Conservation (phyloP, 2,329 filamentous ascomycete species). For the Aureobasidium sp. region DNA sequence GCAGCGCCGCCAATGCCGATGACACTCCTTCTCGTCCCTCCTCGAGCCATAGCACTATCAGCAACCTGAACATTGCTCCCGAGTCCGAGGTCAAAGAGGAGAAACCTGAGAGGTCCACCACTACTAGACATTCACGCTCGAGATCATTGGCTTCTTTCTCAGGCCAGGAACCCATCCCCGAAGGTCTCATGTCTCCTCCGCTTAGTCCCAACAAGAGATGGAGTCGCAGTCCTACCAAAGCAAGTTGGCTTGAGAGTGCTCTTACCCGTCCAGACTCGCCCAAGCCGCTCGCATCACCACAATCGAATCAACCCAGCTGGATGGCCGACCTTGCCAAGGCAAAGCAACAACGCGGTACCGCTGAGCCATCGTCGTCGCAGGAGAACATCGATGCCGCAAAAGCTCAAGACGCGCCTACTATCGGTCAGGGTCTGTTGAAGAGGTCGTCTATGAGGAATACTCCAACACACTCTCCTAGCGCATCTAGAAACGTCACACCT, state of each 20-base stretch:
- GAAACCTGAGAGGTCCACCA: slow-evolving; percentile 40
- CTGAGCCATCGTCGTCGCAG: slow-evolving; percentile 21
- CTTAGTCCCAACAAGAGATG: slow-evolving; percentile 78
- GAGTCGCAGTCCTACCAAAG: slow-evolving; percentile 86
- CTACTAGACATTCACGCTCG: slow-evolving; percentile 42
- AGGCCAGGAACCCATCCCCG: slow-evolving; percentile 31
- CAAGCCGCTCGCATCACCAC: slow-evolving; percentile 51
- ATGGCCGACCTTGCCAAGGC: slow-evolving; percentile 78
- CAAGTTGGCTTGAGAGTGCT: slow-evolving; percentile 89
- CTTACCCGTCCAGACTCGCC: slow-evolving; percentile 84
- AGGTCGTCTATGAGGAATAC: slow-evolving; percentile 22
- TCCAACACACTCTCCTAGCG: slow-evolving; percentile 3
- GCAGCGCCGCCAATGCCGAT: slow-evolving; percentile 16
- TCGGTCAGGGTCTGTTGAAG: slow-evolving; percentile 24
- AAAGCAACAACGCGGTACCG: slow-evolving; percentile 56
- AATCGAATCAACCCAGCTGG: slow-evolving; percentile 75
- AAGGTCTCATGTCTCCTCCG: slow-evolving; percentile 46
- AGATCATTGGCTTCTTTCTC: slow-evolving; percentile 35
- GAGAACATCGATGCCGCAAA: slow-evolving; percentile 24
- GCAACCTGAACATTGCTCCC: slow-evolving; percentile 31
- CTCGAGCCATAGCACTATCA: slow-evolving; percentile 59
- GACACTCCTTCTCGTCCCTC: slow-evolving; percentile 30
- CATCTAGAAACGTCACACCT: slow-evolving; percentile 17
- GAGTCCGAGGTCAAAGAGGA: slow-evolving; percentile 29
- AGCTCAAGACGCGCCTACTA: slow-evolving; percentile 15